Base-by-base conservation (phyloP, 371 early-diverging fungal species). In the Apophysomyces trapeziformis region DNA sequence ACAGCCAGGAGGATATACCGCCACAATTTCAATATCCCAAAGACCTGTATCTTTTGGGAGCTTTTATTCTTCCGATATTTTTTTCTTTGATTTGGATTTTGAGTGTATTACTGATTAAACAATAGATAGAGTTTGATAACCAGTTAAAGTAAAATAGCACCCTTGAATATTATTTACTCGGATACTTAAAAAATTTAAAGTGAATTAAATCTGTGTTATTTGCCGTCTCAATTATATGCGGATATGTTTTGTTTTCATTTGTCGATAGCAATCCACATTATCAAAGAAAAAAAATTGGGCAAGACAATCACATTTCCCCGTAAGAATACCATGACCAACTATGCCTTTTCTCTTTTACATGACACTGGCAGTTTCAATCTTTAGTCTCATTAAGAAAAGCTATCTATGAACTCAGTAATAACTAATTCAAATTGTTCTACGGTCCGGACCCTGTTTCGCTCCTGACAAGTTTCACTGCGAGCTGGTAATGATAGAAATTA, bases 141-240 rank as follows among this genome's bases (percentile, higher is more conserved):
- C 1, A 26, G 2, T 26, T 26, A 26, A 26, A 26, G 98, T 68
- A 97, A 79, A 65, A 98, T 94, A 60, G 89, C 93, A 78, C 47
- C 94, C 94, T 57, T 97, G 89, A 59, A 98, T 90, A 67, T 88
- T 96, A 83, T 90, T 94, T 38, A 97, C 98, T 61, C 98, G 91
- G 54, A 97, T 86, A 68, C 92, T 90, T 57, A 98, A 79, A 11
- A 92, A 83, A 68, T 98, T 98, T 43, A 97, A 83, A 61, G 82
- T 84, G 61, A 88, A 26, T 83, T 18, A 97, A 93, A 64, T 96
- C 96, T 82, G 90, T 91, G 81, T 89, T 90, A 73, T 92, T 90
- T 1, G 96, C 97, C 96, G 97, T 93, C 77, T 97, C 96, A 61
- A 97, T 97, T 35, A 91, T 91, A 72, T 96, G 95, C 75, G 97